Evolutionary conservation across 148 eudicot genomes (phyloP).

Genomic region (Chenopodium album): DNA sequence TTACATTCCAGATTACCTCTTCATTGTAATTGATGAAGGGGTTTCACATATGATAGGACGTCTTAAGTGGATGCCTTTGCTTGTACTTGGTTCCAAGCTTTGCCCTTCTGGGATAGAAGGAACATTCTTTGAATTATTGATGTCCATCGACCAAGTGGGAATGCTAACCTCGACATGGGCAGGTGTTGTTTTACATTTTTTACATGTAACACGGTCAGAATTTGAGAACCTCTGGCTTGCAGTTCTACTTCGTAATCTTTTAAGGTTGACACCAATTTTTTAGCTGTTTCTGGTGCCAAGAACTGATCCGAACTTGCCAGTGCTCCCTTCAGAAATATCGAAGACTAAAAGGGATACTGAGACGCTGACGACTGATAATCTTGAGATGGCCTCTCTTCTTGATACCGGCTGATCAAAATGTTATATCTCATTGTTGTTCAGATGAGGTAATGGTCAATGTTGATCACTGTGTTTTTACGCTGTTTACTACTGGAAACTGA

Average conservation of each 20-base stretch:
- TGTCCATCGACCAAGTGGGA: slow-evolving; percentile 37
- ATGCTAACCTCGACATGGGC: slow-evolving; percentile 34
- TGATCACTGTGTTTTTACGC: background rate
- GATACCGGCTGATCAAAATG: slow-evolving; percentile 16
- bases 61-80: slow-evolving; percentile 36
- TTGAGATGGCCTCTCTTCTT: slow-evolving; percentile 28
- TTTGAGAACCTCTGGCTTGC: slow-evolving; percentile 34
- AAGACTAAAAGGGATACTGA: slow-evolving; percentile 26
- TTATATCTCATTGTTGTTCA: background rate
- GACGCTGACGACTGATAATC: slow-evolving; percentile 9
- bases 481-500: background rate
- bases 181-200: slow-evolving; percentile 26
- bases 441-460: background rate
- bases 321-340: slow-evolving; percentile 21
- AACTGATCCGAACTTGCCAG: slow-evolving; percentile 24
- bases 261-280: slow-evolving; percentile 21
- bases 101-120: slow-evolving; percentile 37
- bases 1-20: slow-evolving; percentile 31
- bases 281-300: slow-evolving; percentile 30
- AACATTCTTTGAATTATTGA: slow-evolving; percentile 31
- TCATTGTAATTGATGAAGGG: slow-evolving; percentile 34
- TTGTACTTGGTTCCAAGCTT: slow-evolving; percentile 38
- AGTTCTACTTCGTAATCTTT: slow-evolving; percentile 24
- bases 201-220: slow-evolving; percentile 31
- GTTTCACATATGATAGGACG: slow-evolving; percentile 31